A percentile compares a stretch with the other conserved stretches of the same genome.
Conservation (phyloP, 495 filamentous ascomycete genomes). For the Lepraria neglecta region DNA sequence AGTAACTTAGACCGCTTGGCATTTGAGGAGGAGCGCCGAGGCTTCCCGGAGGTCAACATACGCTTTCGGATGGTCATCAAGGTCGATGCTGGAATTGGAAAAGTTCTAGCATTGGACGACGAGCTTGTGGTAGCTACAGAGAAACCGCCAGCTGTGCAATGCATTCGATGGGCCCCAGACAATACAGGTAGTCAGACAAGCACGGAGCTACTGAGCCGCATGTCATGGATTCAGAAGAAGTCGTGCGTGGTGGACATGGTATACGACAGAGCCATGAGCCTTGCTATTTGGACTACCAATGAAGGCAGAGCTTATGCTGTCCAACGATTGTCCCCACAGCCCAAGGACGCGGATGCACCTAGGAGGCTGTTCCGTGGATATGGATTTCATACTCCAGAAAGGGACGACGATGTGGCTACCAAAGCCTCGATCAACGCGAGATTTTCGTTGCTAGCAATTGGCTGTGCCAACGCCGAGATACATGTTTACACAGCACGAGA, state of each 20-base stretch:
- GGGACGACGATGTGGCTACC: conserved; percentile 52
- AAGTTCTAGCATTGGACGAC: conserved; percentile 82
- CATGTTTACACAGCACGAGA: conserved; percentile 85
- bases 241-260: conserved; percentile 76
- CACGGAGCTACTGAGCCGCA: conserved; percentile 82
- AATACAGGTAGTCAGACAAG: conserved; percentile 74
- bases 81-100: conserved; percentile 89
- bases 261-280: conserved; percentile 94
- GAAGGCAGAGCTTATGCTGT: conserved; percentile 91
- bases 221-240: conserved; percentile 76
- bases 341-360: conserved; percentile 25
- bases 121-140: conserved; percentile 90
- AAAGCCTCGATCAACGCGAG: conserved; percentile 84
- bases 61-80: conserved; percentile 97
- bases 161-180: conserved; percentile 89
- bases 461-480: conserved; percentile 72
- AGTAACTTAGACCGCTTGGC: conserved; percentile 57
- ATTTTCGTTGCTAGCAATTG: conserved; percentile 86
- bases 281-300: conserved; percentile 86
- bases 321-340: conserved; percentile 51
- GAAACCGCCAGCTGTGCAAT: conserved; percentile 90
- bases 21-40: conserved; percentile 60
- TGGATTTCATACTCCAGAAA: conserved; percentile 74
- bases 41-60: conserved; percentile 77
- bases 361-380: conserved; percentile 76